Conservation (phyloP, 202 grass and related monocot species). For the Saccharum hybrid region DNA sequence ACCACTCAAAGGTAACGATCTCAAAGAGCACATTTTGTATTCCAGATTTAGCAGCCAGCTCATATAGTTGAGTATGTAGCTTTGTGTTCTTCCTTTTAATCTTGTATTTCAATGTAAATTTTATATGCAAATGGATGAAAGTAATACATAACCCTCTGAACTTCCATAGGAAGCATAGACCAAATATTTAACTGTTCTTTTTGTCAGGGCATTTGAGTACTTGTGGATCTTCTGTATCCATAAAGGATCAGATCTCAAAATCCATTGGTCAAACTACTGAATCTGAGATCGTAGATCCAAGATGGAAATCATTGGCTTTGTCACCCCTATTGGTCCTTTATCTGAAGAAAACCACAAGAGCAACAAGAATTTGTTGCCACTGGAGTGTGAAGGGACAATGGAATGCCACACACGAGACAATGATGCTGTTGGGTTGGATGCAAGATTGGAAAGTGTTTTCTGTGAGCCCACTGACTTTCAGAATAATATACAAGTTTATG, state of each 20-base stretch:
- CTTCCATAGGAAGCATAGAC: conserved; percentile 28
- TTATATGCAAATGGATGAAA: conserved; percentile 27
- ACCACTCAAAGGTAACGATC: conserved; percentile 42
- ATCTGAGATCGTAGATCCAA: conserved; percentile 43
- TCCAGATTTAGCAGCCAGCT: neutral
- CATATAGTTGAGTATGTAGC: neutral
- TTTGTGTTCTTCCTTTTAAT: conserved; percentile 30
- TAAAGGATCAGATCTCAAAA: conserved; percentile 48
- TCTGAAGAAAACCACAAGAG: conserved; percentile 33
- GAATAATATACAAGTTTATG: conserved; percentile 49
- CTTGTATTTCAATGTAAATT: conserved; percentile 34
- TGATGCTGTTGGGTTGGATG: conserved; percentile 44
- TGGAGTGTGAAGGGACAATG: conserved; percentile 36
- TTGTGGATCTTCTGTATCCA: conserved; percentile 46
- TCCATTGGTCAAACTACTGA: conserved; percentile 41
- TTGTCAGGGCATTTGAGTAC: conserved; percentile 50
- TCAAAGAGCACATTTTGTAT: neutral
- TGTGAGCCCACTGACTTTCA: conserved; percentile 39
- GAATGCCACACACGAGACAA: conserved; percentile 38
- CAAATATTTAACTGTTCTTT: conserved; percentile 46
- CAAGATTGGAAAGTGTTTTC: conserved; percentile 34
- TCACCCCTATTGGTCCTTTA: conserved; percentile 20
- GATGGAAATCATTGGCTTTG: conserved; percentile 46
- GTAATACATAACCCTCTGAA: conserved; percentile 15
- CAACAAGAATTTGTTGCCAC: conserved; percentile 31